Evolutionary conservation across 2,329 filamentous ascomycete species (phyloP), one percentile per base, ranked within the genome.

Genomic region (Penicillium olsonii): DNA sequence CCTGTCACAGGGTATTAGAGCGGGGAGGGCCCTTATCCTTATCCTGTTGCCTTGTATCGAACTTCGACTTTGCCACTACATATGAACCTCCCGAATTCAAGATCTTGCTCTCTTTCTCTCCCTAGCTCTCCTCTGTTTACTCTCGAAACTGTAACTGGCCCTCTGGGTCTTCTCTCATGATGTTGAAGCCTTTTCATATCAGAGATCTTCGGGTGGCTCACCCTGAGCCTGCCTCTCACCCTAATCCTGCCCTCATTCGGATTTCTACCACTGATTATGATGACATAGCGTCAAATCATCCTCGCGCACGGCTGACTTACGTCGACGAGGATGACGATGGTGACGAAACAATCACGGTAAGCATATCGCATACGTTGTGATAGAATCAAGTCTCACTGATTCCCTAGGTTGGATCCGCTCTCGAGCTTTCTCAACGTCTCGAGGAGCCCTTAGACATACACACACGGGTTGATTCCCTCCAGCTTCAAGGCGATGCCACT

Each of bases 301-400:
- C 75, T 18, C 66, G 69, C 34, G 74, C 73, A 11, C 67, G 63
- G 27, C 55, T 78, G 37, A 72, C 63, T 17, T 78, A 78, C 51
- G 41, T 72, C 45, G 75, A 78, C 57, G 70, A 75, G 10, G 75
- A 77, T 52, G 74, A 77, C 52, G 75, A 77, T 54, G 71, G 75
- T 22, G 73, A 77, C 48, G 73, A 75, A 46, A 61, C 66, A 26
- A 74, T 78, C 47, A 77, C 71, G 6, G 75, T 75, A 59, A 63
- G 70, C 61, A 18, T 15, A 35, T 20, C 29, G 15, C 14, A 5
- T 3, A 2, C 9, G 27, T 5, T 14, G 9, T 11, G 14, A 4
- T 19, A 12, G 27, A 12, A 15, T 27, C 18, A 27, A 24, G 22
- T 20, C 57, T 67, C 45, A 66, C 46, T 14, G 7, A 42, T 39